Evolutionary conservation across 306 rosid genomes (phyloP).

Genomic region (Elaeagnus macrophylla): DNA sequence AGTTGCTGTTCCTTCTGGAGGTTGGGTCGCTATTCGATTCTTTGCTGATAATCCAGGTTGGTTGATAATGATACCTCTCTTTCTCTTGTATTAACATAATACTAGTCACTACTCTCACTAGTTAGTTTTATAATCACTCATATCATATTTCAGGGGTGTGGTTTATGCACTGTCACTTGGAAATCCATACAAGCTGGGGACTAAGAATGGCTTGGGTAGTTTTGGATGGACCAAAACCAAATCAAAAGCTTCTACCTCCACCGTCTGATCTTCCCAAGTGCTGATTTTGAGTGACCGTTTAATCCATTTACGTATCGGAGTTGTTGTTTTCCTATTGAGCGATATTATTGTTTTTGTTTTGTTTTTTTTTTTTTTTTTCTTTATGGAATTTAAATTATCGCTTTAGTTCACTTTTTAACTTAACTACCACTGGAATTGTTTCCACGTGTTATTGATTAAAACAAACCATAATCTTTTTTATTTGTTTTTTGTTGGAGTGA

Average conservation of each 20-base stretch:
- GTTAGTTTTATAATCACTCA: not conserved
- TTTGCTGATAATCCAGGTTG: slow-evolving; percentile 74
- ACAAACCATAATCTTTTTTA: not conserved
- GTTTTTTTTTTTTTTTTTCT: not conserved
- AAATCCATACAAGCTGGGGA: slow-evolving; percentile 89
- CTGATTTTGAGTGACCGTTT: slow-evolving; percentile 30
- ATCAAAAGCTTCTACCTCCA: slow-evolving; percentile 74
- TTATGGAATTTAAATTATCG: not conserved
- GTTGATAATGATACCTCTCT: too few relatives aligned
- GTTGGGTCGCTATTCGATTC: slow-evolving; percentile 76
- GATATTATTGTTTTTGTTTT: slow-evolving; percentile 1
- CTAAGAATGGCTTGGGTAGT: slow-evolving; percentile 82
- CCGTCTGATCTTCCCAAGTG: slow-evolving; percentile 79
- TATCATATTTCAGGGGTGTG: slow-evolving; percentile 49
- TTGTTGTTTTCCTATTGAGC: slow-evolving; percentile 4
- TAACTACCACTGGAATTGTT: not conserved
- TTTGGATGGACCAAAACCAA: slow-evolving; percentile 44
- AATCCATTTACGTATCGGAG: slow-evolving; percentile 1
- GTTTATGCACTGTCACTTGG: slow-evolving; percentile 92
- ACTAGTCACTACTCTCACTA: too few relatives aligned
- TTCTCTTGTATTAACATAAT: not conserved
- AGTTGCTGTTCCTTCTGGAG: slow-evolving; percentile 52
- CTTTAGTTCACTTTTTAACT: too few relatives aligned
- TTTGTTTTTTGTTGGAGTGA: not conserved
- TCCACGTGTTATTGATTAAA: not conserved